Percentiles rank a stretch among this genome's conserved stretches.
Evolutionary conservation across 176 grass and related monocot genomes (phyloP).

Genomic region (Eremochloa ophiuroides): DNA sequence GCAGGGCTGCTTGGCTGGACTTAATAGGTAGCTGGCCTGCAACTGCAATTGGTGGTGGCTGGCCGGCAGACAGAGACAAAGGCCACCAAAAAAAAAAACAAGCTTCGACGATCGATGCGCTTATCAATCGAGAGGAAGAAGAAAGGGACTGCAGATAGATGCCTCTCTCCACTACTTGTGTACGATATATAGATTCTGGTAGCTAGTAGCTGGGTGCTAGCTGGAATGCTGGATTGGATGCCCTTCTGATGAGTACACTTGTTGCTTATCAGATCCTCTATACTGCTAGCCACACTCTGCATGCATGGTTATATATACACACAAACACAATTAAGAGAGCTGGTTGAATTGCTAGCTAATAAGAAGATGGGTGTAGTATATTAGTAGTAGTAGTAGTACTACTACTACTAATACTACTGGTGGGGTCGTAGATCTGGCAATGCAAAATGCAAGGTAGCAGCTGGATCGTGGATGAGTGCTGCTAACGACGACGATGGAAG

Average conservation of each 20-base stretch:
- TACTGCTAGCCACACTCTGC: neutral
- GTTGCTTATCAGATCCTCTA: neutral
- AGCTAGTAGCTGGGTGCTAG: neutral
- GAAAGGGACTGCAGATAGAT: constrained; percentile 5
- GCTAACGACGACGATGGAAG: neutral
- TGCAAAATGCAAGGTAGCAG: neutral
- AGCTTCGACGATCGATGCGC: neutral
- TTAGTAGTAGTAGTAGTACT: too few species aligned
- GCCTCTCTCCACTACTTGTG: neutral
- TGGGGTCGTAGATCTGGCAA: neutral
- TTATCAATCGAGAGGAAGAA: neutral
- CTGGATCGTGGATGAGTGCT: neutral
- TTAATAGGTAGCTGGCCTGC: neutral
- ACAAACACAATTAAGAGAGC: neutral
- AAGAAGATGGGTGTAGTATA: neutral
- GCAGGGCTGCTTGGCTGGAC: neutral
- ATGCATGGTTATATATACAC: neutral
- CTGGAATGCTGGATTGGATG: neutral
- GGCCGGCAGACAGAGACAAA: constrained; percentile 1
- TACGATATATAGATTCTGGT: neutral
- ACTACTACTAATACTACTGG: neutral
- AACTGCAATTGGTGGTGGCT: neutral
- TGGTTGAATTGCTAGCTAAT: neutral
- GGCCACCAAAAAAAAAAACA: neutral
- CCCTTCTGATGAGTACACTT: neutral